Evolutionary conservation across 108 stramenopile species (phyloP), one percentile per base, ranked within the genome.

Genomic region (Cylindrotheca fusiformis): DNA sequence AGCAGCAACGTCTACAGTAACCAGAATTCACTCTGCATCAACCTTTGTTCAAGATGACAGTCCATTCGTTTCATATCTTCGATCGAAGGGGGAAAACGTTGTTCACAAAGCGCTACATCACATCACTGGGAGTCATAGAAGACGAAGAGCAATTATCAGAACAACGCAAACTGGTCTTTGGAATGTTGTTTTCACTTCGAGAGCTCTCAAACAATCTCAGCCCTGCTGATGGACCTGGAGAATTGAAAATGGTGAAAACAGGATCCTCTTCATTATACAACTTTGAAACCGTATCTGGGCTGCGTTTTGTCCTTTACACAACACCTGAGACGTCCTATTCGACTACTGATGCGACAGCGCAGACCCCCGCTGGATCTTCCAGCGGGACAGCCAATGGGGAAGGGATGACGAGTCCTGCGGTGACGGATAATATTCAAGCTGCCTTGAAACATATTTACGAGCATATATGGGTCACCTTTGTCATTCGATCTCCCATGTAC

Each of bases 151-250:
- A 74, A 61, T 51, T 86, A 33, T 72, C 87, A 8, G 93, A 94
- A 64, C 86, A 91, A 66, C 81, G 88, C 28, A 94, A 94, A 55
- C 78, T 94, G 10, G 81, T 94, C 60, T 94, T 91, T 85, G 93
- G 93, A 17, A 94, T 94, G 93, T 50, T 94, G 4, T 91, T 88
- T 70, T 89, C 87, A 41, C 72, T 94, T 3, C 67, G 85, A 23
- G 93, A 94, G 61, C 59, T 94, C 8, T 78, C 83, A 14, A 78
- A 85, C n/a, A 83, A 70, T 59, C 58, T 94, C 23, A 81, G 81
- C n/a, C 90, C 93, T 58, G 51, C 69, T 4, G 72, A 74, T 24
- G 68, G 48, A 18, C 49, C 52, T 22, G 78, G 72, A 52, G 72
- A 74, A 29, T 63, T 94, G 8, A 89, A 94, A 41, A 68, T 87